A percentile compares a stretch with the other conserved stretches of the same genome.
phyloP scores from a whole-genome alignment of 306 rosid genomes.

The Sesbania bispinosa region DNA sequence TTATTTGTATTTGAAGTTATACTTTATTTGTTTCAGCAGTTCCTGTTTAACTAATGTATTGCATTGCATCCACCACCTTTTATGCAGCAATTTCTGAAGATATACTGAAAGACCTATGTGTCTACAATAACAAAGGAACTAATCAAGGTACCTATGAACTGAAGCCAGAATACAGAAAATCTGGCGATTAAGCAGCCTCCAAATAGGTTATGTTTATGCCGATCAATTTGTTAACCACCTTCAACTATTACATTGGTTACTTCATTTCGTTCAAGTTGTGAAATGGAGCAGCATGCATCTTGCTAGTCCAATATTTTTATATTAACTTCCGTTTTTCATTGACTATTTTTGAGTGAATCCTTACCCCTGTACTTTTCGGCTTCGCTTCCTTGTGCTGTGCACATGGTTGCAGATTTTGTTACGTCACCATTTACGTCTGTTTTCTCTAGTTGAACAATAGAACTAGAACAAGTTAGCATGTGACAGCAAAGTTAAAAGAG shows the following conservation, averaged over 20 bases:
- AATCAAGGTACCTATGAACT: slow-evolving; percentile 89
- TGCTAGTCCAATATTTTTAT: neutral
- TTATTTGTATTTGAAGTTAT: no score
- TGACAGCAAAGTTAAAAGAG: no score
- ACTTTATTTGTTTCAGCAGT: no score
- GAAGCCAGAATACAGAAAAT: slow-evolving; percentile 86
- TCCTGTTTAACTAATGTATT: neutral
- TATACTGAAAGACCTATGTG: slow-evolving; percentile 76
- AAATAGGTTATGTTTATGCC: slow-evolving; percentile 15
- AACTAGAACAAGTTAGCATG: no score
- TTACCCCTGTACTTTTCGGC: no score
- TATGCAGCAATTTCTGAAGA: slow-evolving; percentile 93
- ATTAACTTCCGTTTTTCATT: neutral
- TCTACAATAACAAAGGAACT: slow-evolving; percentile 87
- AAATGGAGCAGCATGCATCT: slow-evolving; percentile 16
- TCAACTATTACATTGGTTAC: neutral
- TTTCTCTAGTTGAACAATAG: no score
- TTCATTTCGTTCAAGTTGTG: neutral
- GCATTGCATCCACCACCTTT: slow-evolving; percentile 8
- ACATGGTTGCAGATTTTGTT: no score
- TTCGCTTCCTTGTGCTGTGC: no score
- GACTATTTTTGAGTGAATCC: no score
- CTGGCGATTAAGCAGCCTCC: slow-evolving; percentile 39
- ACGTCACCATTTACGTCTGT: no score
- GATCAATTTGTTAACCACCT: neutral